These are phyloP conservation scores for Talaromyces liani DNA, from an alignment of 495 filamentous ascomycete species.

Conservation along the genomic window DNA sequence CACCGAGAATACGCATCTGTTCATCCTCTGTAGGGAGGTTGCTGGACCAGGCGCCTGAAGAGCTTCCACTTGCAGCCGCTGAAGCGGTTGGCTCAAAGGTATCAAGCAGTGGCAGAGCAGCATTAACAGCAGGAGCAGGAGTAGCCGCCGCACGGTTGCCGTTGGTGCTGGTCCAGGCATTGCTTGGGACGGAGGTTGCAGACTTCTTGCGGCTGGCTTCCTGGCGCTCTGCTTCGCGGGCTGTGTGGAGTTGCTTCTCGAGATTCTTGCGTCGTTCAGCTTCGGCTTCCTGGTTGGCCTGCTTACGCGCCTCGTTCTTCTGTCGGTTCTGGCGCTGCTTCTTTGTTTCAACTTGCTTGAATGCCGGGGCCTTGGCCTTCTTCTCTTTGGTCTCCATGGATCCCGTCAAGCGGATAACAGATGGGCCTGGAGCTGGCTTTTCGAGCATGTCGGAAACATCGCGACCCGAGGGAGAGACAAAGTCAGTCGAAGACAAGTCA, in stretches of 20 bases:
- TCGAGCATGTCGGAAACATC: conserved; percentile 84
- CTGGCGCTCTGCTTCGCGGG: conserved; percentile 71
- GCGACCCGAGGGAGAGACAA: conserved; percentile 40
- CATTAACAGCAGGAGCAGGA: conserved; percentile 19
- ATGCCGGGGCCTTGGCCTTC: conserved; percentile 54
- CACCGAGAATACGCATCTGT: conserved; percentile 63
- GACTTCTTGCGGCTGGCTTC: conserved; percentile 63
- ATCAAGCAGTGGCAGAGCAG: conserved; percentile 56
- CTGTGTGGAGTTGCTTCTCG: conserved; percentile 74
- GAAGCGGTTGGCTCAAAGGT: conserved; percentile 56
- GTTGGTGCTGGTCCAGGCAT: conserved; percentile 50
- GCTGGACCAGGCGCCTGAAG: conserved; percentile 36
- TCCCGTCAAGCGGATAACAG: conserved; percentile 67
- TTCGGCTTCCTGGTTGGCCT: conserved; percentile 64
- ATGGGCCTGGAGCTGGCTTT: conserved; percentile 56
- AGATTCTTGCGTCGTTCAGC: conserved; percentile 59
- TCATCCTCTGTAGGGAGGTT: conserved; percentile 76
- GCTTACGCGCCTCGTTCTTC: conserved; percentile 71
- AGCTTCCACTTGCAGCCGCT: conserved; percentile 18
- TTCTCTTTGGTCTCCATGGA: conserved; percentile 52
- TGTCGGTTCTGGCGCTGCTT: conserved; percentile 82
- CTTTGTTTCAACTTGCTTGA: conserved; percentile 63
- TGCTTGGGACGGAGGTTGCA: conserved; percentile 45
- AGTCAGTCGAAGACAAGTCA: conserved; percentile 55
- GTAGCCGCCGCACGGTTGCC: conserved; percentile 17